These are phyloP conservation scores for Talaromyces wortmannii DNA, from an alignment of 495 filamentous ascomycete genomes.

Conservation along the genomic window DNA sequence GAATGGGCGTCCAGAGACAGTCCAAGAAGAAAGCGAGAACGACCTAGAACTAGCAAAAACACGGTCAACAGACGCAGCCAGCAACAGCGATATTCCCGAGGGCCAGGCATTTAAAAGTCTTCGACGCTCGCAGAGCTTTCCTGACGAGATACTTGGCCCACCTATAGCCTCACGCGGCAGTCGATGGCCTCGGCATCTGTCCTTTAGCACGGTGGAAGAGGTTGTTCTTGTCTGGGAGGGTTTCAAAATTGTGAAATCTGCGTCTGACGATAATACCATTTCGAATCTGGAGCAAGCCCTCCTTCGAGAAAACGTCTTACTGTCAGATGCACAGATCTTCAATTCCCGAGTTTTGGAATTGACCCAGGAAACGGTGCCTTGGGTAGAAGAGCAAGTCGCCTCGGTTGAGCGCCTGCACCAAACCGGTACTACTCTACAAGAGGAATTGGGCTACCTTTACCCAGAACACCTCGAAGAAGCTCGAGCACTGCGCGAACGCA, in stretches of 20 bases:
- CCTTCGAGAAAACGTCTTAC: slow-evolving; percentile 38
- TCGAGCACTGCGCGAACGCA: slow-evolving; percentile 54
- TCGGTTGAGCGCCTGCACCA: slow-evolving; percentile 57
- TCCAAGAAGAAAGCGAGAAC: slow-evolving; percentile 19
- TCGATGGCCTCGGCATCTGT: slow-evolving; percentile 73
- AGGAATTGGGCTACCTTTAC: slow-evolving; percentile 62
- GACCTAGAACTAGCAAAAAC: slow-evolving; percentile 24
- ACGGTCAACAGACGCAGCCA: slow-evolving; percentile 28
- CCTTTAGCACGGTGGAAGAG: slow-evolving; percentile 85
- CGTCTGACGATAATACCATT: slow-evolving; percentile 15
- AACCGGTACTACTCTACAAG: slow-evolving; percentile 50
- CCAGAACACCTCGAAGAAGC: slow-evolving; percentile 60
- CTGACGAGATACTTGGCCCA: slow-evolving; percentile 17
- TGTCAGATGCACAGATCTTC: slow-evolving; percentile 56
- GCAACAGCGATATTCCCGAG: slow-evolving; percentile 18
- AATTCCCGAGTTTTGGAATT: slow-evolving; percentile 42
- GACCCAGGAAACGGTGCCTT: slow-evolving; percentile 45
- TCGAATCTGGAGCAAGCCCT: slow-evolving; percentile 34
- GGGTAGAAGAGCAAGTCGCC: slow-evolving; percentile 60
- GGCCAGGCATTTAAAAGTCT: slow-evolving; percentile 27
- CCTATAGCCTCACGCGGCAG: slow-evolving; percentile 40
- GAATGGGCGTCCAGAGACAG: neutral
- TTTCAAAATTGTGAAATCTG: slow-evolving; percentile 27
- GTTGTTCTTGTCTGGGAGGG: slow-evolving; percentile 68
- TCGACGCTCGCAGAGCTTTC: slow-evolving; percentile 38